Percentiles rank a stretch among this genome's conserved stretches.
Evolutionary conservation across 768 basidiomycete genomes (phyloP).

Genomic region (Hypholoma sublateritium): DNA sequence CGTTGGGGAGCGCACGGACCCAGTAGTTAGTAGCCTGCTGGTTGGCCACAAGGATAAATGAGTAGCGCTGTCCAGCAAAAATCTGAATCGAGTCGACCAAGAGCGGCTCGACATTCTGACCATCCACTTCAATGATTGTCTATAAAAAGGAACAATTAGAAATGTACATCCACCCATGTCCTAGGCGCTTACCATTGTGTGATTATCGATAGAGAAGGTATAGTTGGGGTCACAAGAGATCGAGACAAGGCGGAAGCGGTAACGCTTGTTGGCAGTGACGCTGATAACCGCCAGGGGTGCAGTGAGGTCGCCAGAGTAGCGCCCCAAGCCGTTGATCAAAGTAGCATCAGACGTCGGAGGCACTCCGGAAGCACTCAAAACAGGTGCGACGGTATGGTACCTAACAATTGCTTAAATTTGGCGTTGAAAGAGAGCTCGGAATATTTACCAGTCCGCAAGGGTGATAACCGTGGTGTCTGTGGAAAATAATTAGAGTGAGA

Average conservation of each 20-base stretch:
- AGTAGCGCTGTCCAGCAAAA: constrained; percentile 50
- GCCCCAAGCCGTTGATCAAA: constrained; percentile 51
- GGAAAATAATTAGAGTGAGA: not conserved
- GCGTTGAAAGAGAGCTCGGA: not conserved
- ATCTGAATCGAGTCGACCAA: constrained; percentile 40
- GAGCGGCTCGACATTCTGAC: constrained; percentile 38
- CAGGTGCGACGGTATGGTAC: constrained; percentile 26
- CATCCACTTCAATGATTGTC: constrained; percentile 39
- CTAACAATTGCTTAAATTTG: constrained; percentile 22
- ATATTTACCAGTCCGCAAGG: constrained; percentile 29
- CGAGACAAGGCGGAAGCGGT: constrained; percentile 46
- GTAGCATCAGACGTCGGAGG: constrained; percentile 32
- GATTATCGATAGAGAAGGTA: constrained; percentile 43
- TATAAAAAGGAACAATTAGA: not conserved
- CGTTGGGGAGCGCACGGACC: constrained; percentile 38
- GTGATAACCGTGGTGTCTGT: constrained; percentile 27
- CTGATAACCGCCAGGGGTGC: constrained; percentile 36
- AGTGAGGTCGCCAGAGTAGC: constrained; percentile 33
- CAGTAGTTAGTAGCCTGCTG: constrained; percentile 38
- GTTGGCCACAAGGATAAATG: constrained; percentile 36
- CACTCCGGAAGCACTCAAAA: constrained; percentile 14
- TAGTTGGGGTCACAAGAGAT: constrained; percentile 46
- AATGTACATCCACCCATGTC: not conserved
- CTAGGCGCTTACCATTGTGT: constrained; percentile 28
- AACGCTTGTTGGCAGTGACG: constrained; percentile 34